These are phyloP conservation scores for Periconia sp. DNA, from an alignment of 2,329 filamentous ascomycete species.

Conservation along the genomic window DNA sequence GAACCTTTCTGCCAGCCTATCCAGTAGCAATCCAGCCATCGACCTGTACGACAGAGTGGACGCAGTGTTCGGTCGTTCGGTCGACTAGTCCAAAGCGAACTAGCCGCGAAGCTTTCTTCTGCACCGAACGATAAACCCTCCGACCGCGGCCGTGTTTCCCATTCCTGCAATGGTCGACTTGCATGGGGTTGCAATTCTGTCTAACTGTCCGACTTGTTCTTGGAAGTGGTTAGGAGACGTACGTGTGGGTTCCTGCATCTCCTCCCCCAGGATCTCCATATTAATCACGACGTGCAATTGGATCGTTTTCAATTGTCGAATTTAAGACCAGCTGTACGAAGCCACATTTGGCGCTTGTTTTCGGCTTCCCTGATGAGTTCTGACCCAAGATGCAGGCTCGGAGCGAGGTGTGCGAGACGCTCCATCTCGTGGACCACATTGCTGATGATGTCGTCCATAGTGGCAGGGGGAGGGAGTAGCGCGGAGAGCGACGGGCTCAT, in stretches of 20 bases:
- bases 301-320: constrained; percentile 35
- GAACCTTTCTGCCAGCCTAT: neutral
- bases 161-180: neutral
- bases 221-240: neutral
- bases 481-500: constrained; percentile 73
- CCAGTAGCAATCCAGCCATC: neutral
- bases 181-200: neutral
- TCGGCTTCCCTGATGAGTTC: constrained; percentile 80
- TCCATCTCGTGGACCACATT: constrained; percentile 77
- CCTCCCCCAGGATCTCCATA: neutral
- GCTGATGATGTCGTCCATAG: constrained; percentile 75
- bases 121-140: neutral
- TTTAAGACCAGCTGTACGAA: constrained; percentile 43
- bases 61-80: neutral
- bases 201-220: neutral
- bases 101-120: neutral
- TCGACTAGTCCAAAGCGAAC: neutral
- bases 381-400: constrained; percentile 72
- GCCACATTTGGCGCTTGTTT: constrained; percentile 66
- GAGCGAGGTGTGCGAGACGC: constrained; percentile 72
- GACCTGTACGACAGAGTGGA: neutral
- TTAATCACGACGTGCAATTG: neutral
- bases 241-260: neutral
- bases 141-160: neutral
- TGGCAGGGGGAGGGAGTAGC: constrained; percentile 59